Percentiles rank a stretch among this genome's conserved stretches.
Evolutionary conservation across 768 basidiomycete species (phyloP).

Genomic region (Lentinula lateritia): DNA sequence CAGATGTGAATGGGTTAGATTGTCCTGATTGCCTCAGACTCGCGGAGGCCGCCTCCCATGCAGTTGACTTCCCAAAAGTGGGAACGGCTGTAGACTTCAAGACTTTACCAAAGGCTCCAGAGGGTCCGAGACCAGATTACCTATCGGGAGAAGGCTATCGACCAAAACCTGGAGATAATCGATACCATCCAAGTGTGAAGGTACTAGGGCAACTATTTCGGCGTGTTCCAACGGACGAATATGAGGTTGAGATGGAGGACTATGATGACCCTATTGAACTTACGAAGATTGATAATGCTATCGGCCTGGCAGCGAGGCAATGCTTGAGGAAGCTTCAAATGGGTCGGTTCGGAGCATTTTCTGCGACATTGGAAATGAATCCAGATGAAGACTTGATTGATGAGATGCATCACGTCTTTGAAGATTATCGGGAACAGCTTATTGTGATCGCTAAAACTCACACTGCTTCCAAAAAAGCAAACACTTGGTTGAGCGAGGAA

Average conservation of each 20-base stretch:
- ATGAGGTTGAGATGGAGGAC: background rate
- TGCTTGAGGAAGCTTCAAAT: background rate
- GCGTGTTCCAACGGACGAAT: conserved; percentile 1
- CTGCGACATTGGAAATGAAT: background rate
- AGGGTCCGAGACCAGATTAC: conserved; percentile 33
- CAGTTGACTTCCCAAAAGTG: conserved; percentile 44
- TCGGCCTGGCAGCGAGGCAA: background rate
- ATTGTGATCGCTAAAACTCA: conserved; percentile 1
- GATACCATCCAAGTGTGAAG: conserved; percentile 35
- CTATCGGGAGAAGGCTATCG: conserved; percentile 20
- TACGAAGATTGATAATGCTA: background rate
- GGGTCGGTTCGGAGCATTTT: background rate
- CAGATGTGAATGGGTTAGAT: conserved; percentile 31
- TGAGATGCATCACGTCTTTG: conserved; percentile 5
- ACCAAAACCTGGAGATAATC: conserved; percentile 3
- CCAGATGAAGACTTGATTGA: background rate
- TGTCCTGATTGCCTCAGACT: conserved; percentile 31
- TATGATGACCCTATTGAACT: background rate
- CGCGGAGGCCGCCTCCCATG: conserved; percentile 40
- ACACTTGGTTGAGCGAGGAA: background rate
- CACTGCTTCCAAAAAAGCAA: background rate
- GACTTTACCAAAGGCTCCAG: conserved; percentile 25
- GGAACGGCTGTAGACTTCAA: conserved; percentile 33
- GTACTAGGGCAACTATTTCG: conserved; percentile 35
- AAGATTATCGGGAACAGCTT: conserved; percentile 4